phyloP scores from a whole-genome alignment of 78 protist genomes.

The Chrysochromulina tobinii region DNA sequence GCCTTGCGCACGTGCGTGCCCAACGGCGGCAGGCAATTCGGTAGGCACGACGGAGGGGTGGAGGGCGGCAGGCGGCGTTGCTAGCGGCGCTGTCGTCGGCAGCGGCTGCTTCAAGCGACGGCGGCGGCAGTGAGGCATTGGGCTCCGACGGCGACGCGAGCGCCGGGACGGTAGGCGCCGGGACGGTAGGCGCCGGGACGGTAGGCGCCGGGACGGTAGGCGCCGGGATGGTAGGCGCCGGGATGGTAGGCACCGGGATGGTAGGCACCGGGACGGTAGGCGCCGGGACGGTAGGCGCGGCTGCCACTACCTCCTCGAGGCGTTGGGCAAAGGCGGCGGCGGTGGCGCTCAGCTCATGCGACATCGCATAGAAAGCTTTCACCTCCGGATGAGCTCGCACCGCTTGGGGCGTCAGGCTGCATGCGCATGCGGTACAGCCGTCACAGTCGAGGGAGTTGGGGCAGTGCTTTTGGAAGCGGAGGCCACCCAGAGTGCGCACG shows the following conservation, averaged over 20 bases:
- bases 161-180: too few relatives aligned
- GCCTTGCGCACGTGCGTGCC: too few relatives aligned
- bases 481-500: constrained; percentile 61
- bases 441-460: neutral
- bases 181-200: neutral
- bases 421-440: neutral
- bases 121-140: too few relatives aligned
- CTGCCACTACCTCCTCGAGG: neutral
- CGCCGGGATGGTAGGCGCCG: neutral
- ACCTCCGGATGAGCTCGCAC: neutral
- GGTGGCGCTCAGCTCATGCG: too few relatives aligned
- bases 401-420: neutral
- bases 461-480: constrained; percentile 30
- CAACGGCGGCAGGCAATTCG: too few relatives aligned
- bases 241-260: too few relatives aligned
- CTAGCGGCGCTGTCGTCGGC: too few relatives aligned
- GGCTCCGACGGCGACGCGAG: too few relatives aligned
- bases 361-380: neutral
- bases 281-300: neutral
- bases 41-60: too few relatives aligned
- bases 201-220: neutral
- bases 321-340: neutral
- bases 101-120: too few relatives aligned
- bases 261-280: neutral
- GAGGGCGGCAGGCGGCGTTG: too few relatives aligned